Evolutionary conservation across 306 rosid species (phyloP), one percentile per base, ranked within the genome.

Genomic region (Pachyrhizus erosus): DNA sequence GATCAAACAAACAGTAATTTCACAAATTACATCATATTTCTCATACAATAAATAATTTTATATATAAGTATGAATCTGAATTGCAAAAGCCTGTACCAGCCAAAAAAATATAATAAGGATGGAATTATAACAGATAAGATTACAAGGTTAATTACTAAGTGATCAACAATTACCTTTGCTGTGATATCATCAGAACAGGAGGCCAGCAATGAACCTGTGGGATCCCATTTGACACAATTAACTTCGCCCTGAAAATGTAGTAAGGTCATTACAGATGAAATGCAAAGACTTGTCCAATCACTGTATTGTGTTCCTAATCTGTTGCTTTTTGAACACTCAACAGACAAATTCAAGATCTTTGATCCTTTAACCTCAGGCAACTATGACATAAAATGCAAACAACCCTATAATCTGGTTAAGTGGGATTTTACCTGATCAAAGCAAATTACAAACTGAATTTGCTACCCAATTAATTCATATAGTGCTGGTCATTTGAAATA

Each of bases 141-240:
- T 52, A 76, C 45, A 7, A 75, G 17, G 37, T 71, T 70, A 76
- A 17, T 27, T 60, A 66, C 42, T 37, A 27, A 57, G 26, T 11
- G 52, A 68, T 67, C 60, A 76, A 73, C 73, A 57, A 72, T 48
- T 83, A 91, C 99, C 98, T 96, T 96, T 73, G 96, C 99, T 23
- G 92, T 93, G 79, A 87, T 87, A 90, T 96, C 99, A 40, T 96
- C 99, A 9, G 99, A 93, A 85, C 99, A 96, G 0, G 99, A 96
- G 60, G 99, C 99, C 86, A 96, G 83, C 83, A 93, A 82, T 60
- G 93, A 70, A 72, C 99, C 99, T 5, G 94, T 87, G 82, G 99
- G 99, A 85, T 96, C 99, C 99, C 99, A 93, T 88, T 96, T 96
- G 76, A 96, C 98, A 87, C 97, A 96, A 84, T 96, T 96, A 67